Conservation (phyloP, 2,329 filamentous ascomycete species). For the Clarireedia paspali region DNA sequence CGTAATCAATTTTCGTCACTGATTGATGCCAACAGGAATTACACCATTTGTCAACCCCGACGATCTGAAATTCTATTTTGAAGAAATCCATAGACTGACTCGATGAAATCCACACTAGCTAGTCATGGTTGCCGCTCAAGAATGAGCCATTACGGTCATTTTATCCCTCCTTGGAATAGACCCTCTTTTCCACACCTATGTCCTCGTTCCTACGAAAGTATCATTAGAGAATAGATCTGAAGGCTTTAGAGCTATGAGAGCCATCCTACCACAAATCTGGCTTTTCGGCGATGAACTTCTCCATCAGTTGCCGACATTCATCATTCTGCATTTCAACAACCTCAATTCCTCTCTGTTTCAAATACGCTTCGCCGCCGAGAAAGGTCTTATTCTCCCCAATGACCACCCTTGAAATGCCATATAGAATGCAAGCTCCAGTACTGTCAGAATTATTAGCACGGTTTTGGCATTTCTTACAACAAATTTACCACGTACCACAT, state of each 20-base stretch:
- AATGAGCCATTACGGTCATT: too few species aligned
- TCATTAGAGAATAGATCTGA: background rate
- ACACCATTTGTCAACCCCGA: constrained; percentile 93
- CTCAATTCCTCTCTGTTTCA: constrained; percentile 60
- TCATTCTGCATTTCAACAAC: constrained; percentile 61
- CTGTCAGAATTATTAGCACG: constrained; percentile 17
- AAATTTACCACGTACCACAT: constrained; percentile 49
- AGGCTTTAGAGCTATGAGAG: background rate
- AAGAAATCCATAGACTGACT: constrained; percentile 75
- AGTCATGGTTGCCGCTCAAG: too few species aligned
- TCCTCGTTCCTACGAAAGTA: constrained; percentile 45
- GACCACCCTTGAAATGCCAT: constrained; percentile 66
- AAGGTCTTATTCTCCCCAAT: constrained; percentile 74
- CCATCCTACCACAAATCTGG: constrained; percentile 58
- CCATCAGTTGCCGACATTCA: constrained; percentile 62
- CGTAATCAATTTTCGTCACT: background rate
- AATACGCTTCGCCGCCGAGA: constrained; percentile 59
- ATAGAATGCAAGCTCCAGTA: constrained; percentile 69
- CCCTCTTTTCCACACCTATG: constrained; percentile 42
- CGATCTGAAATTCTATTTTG: constrained; percentile 85
- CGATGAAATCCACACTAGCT: background rate
- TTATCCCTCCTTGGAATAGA: constrained; percentile 30
- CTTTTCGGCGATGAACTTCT: constrained; percentile 62
- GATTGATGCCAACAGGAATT: constrained; percentile 52
- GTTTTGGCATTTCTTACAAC: background rate